These are phyloP conservation scores for Rosa multiflora DNA, from an alignment of 306 rosid species.

Conservation along the genomic window DNA sequence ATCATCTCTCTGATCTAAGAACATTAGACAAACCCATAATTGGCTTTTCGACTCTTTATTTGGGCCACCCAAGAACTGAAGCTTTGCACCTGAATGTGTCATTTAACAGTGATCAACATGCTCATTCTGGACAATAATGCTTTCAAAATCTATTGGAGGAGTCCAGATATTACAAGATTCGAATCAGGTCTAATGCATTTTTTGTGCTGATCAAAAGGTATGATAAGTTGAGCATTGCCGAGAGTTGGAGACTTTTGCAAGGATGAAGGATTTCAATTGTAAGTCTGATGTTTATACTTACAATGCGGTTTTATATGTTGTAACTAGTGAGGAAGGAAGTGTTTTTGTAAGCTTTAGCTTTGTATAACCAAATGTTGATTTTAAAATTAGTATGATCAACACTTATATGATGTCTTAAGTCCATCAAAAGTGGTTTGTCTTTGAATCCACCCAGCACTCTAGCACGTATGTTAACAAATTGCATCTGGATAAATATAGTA, in stretches of 20 bases:
- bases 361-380: slow-evolving; percentile 62
- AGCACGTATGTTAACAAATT: too few relatives aligned
- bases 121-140: slow-evolving; percentile 30
- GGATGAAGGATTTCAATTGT: slow-evolving; percentile 52
- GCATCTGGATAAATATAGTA: too few relatives aligned
- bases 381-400: too few relatives aligned
- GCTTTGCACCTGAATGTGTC: slow-evolving; percentile 15
- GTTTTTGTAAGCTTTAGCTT: slow-evolving; percentile 44
- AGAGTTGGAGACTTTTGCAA: slow-evolving; percentile 46
- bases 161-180: slow-evolving; percentile 39
- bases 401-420: too few relatives aligned
- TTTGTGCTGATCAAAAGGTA: slow-evolving; percentile 41
- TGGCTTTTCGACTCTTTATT: slow-evolving; percentile 55
- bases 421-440: too few relatives aligned
- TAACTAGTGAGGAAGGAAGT: slow-evolving; percentile 38
- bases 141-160: slow-evolving; percentile 52
- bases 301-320: slow-evolving; percentile 40
- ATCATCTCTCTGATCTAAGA: neutral
- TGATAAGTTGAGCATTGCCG: slow-evolving; percentile 29
- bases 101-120: slow-evolving; percentile 26
- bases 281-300: slow-evolving; percentile 49
- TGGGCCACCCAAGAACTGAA: slow-evolving; percentile 51
- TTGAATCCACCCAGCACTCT: too few relatives aligned
- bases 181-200: slow-evolving; percentile 43
- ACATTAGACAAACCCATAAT: slow-evolving; percentile 22